Base-by-base conservation (phyloP, 768 basidiomycete genomes). In the Collybia nuda region DNA sequence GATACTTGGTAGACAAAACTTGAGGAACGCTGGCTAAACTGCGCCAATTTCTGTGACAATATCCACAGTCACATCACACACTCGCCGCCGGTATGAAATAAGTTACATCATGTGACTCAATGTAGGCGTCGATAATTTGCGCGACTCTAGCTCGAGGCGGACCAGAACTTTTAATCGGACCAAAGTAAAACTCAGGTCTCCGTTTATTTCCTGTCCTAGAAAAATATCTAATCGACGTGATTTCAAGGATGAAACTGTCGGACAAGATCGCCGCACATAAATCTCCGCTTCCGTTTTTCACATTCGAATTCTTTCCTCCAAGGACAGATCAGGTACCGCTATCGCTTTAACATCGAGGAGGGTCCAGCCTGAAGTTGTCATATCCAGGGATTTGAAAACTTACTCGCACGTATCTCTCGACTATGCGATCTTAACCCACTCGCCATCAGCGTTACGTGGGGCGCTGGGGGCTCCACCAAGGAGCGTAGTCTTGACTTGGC, bases 221-320 rank as follows among this genome's bases (percentile, higher is more conserved):
- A 9, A 32, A 5, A 9, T 14, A 32, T 32, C 3, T 11, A 51
- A 18, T 48, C 6, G 17, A 40, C 26, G 6, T 40, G 2, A 15
- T 35, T 14, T 26, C 26, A 29, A 58, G 22, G 32, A 90, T 91
- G 89, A 92, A 88, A 70, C 64, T 96, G 44, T 75, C 78, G 1
- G 81, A 89, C 53, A 87, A 87, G 62, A 82, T 97, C 52, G 62
- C 69, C 2, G 54, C 67, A 3, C 72, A 76, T 40, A 52, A 66
- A 21, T 59, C 74, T 7, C 50, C 66, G 1, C 71, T 62, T n/a
- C 90, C 93, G 0, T 96, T 91, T 70, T 97, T 85, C 64, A 93
- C 90, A 0, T 92, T 96, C 67, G 96, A 98, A 67, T 97, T 97
- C 79, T 98, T 98, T 63, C 96, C 96, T 12, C 96, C 96, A 11